These are phyloP conservation scores for Pyricularia pennisetigena DNA, from an alignment of 2,329 filamentous ascomycete genomes.

Conservation along the genomic window DNA sequence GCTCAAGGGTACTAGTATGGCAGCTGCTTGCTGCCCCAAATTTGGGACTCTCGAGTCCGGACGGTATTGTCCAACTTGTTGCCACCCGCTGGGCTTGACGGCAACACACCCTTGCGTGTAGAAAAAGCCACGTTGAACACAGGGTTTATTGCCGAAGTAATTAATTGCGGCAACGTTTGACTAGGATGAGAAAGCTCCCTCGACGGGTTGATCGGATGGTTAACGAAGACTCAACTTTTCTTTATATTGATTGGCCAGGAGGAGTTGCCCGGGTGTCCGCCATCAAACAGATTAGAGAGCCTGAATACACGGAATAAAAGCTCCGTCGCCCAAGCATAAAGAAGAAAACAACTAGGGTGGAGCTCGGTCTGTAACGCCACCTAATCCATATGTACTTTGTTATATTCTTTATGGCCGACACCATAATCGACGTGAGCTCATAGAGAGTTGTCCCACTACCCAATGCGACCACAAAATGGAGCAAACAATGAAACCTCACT, in stretches of 20 bases:
- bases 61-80: too few species aligned
- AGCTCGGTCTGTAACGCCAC: background rate
- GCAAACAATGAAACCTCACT: background rate
- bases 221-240: background rate
- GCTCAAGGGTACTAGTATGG: too few species aligned
- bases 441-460: background rate
- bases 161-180: too few species aligned
- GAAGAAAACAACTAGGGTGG: background rate
- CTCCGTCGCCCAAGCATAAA: background rate
- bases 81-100: too few species aligned
- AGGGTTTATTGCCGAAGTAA: too few species aligned
- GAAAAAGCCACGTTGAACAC: too few species aligned
- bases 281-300: too few species aligned
- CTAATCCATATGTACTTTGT: background rate
- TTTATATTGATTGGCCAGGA: too few species aligned
- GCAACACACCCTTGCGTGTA: too few species aligned
- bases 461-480: background rate
- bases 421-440: background rate
- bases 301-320: background rate
- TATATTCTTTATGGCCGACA: background rate
- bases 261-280: too few species aligned
- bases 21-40: too few species aligned
- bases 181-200: background rate
- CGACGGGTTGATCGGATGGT: background rate
- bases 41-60: too few species aligned